Evolutionary conservation across 1,284 basidiomycete species (phyloP), one percentile per base, ranked within the genome.

Genomic region (Ustilago bromivora): DNA sequence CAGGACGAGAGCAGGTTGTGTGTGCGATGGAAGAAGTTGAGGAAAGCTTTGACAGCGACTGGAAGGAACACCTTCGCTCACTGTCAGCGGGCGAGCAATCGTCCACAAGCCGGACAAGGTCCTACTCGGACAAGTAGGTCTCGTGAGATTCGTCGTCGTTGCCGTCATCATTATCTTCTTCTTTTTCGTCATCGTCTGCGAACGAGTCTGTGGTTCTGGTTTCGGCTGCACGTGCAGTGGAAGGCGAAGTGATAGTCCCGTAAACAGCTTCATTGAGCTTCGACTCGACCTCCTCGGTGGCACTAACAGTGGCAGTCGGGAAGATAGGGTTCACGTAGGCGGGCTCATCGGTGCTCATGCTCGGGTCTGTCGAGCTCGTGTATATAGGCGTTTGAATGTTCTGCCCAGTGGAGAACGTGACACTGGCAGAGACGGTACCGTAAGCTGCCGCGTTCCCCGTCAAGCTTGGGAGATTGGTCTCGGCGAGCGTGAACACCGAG

Each of bases 281-380:
- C 34, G 41, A 19, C 11, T 58, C 43, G n/a, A 36, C 49, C 38
- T 19, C 38, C 12, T 38, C 28, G 15, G 36, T 31, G 15, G 49
- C 56, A 23, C 23, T 57, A 10, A 40, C 49, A 31, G 36, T 47
- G 0, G 47, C 47, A 49, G 49, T 32, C 6, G 66, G 66, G 23
- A 62, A 68, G 34, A 68, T 56, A 3, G 59, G 60, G 17, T 62
- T 31, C 6, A 41, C 59, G 17, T 67, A 67, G 34, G 65, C 58
- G 43, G 54, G 58, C 47, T 67, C 58, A 32, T 57, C 60, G 23
- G 49, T 51, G 47, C 34, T 47, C 17, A 3, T 13, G 52, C 23
- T 40, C 23, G 49, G 31, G 12, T 32, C 28, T 51, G 31, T 32
- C 28, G 49, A 31, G 49, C 49, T 51, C 31, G 28, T 51, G n/a